Base-by-base conservation (phyloP, 768 basidiomycete genomes). In the Macrocybe gigantea region DNA sequence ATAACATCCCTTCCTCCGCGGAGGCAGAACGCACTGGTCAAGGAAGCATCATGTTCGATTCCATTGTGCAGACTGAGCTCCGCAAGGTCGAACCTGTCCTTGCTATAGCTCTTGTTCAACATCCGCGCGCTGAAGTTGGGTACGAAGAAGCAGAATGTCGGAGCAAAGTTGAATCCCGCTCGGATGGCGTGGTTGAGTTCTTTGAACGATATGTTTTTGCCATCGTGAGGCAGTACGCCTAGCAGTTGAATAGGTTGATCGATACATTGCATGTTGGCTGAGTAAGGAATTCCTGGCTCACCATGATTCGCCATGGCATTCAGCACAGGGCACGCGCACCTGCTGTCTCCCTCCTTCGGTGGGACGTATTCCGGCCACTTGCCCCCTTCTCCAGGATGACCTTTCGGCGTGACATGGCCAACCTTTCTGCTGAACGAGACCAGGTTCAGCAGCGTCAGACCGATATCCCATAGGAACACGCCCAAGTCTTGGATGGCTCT, bases 291-390 rank as follows among this genome's bases (percentile, higher is more conserved):
- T 5, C 4, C 22, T 22, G 6, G 50, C 66, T 32, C 35, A 88
- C 88, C 89, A 51, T 91, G 88, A 60, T 91, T 91, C 6, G 88
- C 86, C 78, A 92, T 70, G 0, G 85, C 83, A 54, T 92, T 91
- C 49, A 91, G 60, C 9, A 77, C 86, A 1, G 88, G 88, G 53
- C 88, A 90, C 1, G 82, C 77, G 51, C 78, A 78, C 2, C 88
- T 71, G 56, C 86, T 88, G 54, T 89, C 87, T 1, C 77, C 78
- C 7, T 79, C 72, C 48, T 62, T 64, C 7, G 85, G 75, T 2
- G 81, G 62, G 1, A 71, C 64, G 56, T 74, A 88, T 56, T 82
- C 78, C 0, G 87, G 85, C 87, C 87, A 90, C 39, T 71, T 58
- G 0, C 85, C 83, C 31, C 71, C 77, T 41, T 66, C 73, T 0